Conservation (phyloP, 441 rosid species). For the Adansonia grandidieri region DNA sequence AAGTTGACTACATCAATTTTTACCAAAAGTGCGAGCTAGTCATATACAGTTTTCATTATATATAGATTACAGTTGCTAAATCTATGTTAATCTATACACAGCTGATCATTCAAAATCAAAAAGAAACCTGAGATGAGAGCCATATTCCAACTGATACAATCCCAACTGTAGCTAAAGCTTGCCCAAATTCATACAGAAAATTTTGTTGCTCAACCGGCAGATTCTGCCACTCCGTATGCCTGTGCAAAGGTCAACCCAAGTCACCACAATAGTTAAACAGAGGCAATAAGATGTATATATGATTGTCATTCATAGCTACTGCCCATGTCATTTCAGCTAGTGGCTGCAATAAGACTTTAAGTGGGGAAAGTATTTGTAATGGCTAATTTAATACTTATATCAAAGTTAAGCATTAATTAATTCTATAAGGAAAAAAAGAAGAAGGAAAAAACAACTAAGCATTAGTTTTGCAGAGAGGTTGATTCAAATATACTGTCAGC, state of each 20-base stretch:
- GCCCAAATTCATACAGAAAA: conserved; percentile 59
- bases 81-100: conserved; percentile 39
- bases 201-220: conserved; percentile 66
- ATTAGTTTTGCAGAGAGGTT: neutral
- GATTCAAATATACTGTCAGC: conserved; percentile 6
- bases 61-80: conserved; percentile 21
- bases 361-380: neutral
- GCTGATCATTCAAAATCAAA: conserved; percentile 31
- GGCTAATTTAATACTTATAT: neutral
- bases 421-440: neutral
- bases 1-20: conserved; percentile 13
- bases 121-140: conserved; percentile 64
- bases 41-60: conserved; percentile 31
- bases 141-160: conserved; percentile 78
- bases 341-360: conserved; percentile 3
- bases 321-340: conserved; percentile 7
- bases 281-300: neutral
- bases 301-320: neutral
- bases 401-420: neutral
- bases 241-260: conserved; percentile 33
- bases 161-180: conserved; percentile 78
- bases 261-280: neutral
- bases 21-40: conserved; percentile 12
- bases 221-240: conserved; percentile 81
- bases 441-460: neutral